Evolutionary conservation across 2,329 filamentous ascomycete genomes (phyloP).

Genomic region (Cladosporium sp.): DNA sequence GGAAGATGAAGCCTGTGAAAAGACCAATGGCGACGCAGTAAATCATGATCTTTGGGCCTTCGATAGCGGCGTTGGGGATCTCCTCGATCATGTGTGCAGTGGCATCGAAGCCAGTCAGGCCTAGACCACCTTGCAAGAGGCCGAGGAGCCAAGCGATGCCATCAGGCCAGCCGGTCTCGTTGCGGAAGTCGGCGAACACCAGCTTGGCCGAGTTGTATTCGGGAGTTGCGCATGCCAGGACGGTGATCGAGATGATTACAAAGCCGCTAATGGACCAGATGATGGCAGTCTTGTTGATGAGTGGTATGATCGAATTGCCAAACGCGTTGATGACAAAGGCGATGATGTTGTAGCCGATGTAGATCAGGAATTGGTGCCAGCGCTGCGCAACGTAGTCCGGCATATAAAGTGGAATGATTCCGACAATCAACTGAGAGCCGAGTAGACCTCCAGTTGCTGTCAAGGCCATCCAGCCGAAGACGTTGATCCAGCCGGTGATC

Average conservation of each 20-base stretch:
- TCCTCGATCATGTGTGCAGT: constrained; percentile 48
- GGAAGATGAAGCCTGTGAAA: constrained; percentile 34
- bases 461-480: constrained; percentile 67
- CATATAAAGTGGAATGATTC: constrained; percentile 60
- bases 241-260: constrained; percentile 64
- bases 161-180: constrained; percentile 42
- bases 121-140: constrained; percentile 34
- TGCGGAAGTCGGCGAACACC: constrained; percentile 65
- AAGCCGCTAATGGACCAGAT: constrained; percentile 69
- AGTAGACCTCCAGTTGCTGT: constrained; percentile 65
- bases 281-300: constrained; percentile 65
- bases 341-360: constrained; percentile 58
- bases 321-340: constrained; percentile 65
- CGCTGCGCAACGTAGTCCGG: constrained; percentile 53
- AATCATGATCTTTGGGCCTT: constrained; percentile 30
- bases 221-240: constrained; percentile 62
- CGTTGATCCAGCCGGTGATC: constrained; percentile 69
- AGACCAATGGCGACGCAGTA: constrained; percentile 34
- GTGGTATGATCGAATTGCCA: constrained; percentile 57
- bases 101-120: constrained; percentile 47
- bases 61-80: constrained; percentile 32
- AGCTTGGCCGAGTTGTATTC: constrained; percentile 61
- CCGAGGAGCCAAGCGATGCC: constrained; percentile 41
- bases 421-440: constrained; percentile 62
- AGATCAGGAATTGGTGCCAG: constrained; percentile 73